Conservation (phyloP, 2,329 filamentous ascomycete species). For the Neonectria punicea region DNA sequence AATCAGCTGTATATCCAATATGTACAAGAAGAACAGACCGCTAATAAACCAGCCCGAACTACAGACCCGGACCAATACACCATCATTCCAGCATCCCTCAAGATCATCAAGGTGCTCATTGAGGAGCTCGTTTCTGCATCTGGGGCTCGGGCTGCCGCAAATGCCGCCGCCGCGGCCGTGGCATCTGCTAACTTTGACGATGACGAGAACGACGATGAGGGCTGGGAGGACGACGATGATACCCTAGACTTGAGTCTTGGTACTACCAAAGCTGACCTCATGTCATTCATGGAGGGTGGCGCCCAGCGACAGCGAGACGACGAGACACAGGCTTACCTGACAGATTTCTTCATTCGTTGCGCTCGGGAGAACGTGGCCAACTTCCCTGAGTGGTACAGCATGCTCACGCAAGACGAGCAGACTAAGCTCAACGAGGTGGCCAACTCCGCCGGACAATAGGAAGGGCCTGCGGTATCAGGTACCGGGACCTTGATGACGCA, state of each 20-base stretch:
- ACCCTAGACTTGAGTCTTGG: slow-evolving; percentile 80
- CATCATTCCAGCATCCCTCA: slow-evolving; percentile 85
- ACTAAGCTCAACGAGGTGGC: slow-evolving; percentile 65
- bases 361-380: slow-evolving; percentile 66
- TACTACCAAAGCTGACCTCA: slow-evolving; percentile 78
- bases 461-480: slow-evolving; percentile 18
- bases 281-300: slow-evolving; percentile 76
- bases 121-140: slow-evolving; percentile 89
- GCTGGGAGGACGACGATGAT: slow-evolving; percentile 89
- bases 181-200: slow-evolving; percentile 68
- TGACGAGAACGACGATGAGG: slow-evolving; percentile 79
- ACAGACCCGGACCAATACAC: slow-evolving; percentile 90
- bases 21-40: slow-evolving; percentile 28
- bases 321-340: slow-evolving; percentile 87
- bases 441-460: slow-evolving; percentile 47
- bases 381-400: slow-evolving; percentile 67
- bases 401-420: slow-evolving; percentile 67
- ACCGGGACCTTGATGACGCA: slow-evolving; percentile 12
- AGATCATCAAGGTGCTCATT: slow-evolving; percentile 95
- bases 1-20: slow-evolving; percentile 36
- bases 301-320: slow-evolving; percentile 79
- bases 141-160: slow-evolving; percentile 69
- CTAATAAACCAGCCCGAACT: slow-evolving; percentile 41
- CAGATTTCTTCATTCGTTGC: slow-evolving; percentile 79
- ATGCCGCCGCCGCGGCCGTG: slow-evolving; percentile 71